These are phyloP conservation scores for Globisporangium heterothallicum DNA, from an alignment of 352 stramenopile species.

Conservation along the genomic window DNA sequence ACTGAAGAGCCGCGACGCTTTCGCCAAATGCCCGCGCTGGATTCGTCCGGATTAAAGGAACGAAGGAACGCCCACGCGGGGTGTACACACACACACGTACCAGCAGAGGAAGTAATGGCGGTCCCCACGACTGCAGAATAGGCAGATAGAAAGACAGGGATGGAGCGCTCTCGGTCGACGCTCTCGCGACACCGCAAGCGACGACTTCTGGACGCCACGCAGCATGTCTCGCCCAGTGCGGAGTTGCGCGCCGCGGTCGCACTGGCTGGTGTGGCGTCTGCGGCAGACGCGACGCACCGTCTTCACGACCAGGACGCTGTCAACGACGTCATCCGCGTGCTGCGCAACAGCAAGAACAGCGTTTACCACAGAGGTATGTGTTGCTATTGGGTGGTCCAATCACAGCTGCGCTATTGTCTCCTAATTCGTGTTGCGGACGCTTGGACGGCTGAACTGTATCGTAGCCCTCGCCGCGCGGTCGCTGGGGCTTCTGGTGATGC, in stretches of 20 bases:
- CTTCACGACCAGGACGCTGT: conserved; percentile 9
- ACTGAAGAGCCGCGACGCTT: too few species aligned
- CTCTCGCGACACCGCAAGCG: conserved; percentile 57
- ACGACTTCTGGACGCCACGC: conserved; percentile 40
- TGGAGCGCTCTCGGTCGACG: conserved; percentile 40
- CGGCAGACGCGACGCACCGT: not conserved
- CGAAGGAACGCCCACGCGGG: too few species aligned
- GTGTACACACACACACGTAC: too few species aligned
- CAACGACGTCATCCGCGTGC: conserved; percentile 28
- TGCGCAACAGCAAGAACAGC: conserved; percentile 64
- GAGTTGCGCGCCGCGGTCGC: conserved; percentile 31
- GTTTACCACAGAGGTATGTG: conserved; percentile 47
- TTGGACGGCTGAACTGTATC: not conserved
- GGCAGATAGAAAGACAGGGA: conserved; percentile 1
- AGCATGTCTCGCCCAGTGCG: conserved; percentile 32
- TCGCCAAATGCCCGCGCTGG: too few species aligned
- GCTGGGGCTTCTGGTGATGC: conserved; percentile 56
- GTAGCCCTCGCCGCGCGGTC: conserved; percentile 56
- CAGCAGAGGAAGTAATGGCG: not conserved
- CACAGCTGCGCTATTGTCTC: too few species aligned
- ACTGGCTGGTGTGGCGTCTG: conserved; percentile 20
- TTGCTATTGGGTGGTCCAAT: not conserved
- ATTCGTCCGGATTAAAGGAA: too few species aligned
- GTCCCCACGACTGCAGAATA: not conserved
- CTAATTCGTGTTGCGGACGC: not conserved